phyloP scores from a whole-genome alignment of 2,329 filamentous ascomycete genomes.

The Penicillium sp. region DNA sequence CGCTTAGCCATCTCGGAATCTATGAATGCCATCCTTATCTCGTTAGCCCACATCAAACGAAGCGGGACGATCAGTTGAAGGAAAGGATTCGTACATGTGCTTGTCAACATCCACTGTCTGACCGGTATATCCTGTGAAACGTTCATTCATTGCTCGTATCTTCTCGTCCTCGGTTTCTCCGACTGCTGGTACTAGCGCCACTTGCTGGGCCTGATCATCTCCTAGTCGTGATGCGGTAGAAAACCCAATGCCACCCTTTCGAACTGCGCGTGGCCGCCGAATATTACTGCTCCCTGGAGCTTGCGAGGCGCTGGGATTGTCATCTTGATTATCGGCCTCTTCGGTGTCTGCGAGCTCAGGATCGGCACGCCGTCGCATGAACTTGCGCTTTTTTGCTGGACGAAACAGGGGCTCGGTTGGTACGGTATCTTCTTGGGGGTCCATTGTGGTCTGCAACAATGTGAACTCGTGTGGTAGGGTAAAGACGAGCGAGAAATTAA shows the following conservation, averaged over 20 bases:
- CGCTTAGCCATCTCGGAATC: slow-evolving; percentile 56
- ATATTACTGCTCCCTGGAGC: not conserved
- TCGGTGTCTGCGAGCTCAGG: slow-evolving; percentile 11
- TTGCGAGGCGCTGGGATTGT: slow-evolving; percentile 7
- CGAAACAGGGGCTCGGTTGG: slow-evolving; percentile 37
- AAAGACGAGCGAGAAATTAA: not conserved
- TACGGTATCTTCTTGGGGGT: slow-evolving; percentile 18
- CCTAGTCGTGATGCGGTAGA: slow-evolving; percentile 27
- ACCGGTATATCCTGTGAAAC: slow-evolving; percentile 53
- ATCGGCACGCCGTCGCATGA: slow-evolving; percentile 39
- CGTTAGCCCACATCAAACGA: slow-evolving; percentile 43
- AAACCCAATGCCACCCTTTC: slow-evolving; percentile 42
- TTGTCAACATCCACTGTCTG: slow-evolving; percentile 51
- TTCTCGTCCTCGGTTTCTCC: slow-evolving; percentile 30
- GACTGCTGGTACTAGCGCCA: slow-evolving; percentile 18
- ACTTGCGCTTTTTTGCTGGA: slow-evolving; percentile 45
- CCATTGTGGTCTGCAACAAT: slow-evolving; percentile 19
- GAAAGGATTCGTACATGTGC: slow-evolving; percentile 51
- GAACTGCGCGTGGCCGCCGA: slow-evolving; percentile 30
- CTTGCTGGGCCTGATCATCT: slow-evolving; percentile 18
- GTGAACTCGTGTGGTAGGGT: not conserved
- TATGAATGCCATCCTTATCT: slow-evolving; percentile 59
- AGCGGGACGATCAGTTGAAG: not conserved
- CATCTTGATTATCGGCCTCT: slow-evolving; percentile 14
- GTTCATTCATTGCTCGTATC: slow-evolving; percentile 38